These are phyloP conservation scores for Leccinum olivaceopallidum DNA, from an alignment of 768 basidiomycete genomes.

Conservation along the genomic window DNA sequence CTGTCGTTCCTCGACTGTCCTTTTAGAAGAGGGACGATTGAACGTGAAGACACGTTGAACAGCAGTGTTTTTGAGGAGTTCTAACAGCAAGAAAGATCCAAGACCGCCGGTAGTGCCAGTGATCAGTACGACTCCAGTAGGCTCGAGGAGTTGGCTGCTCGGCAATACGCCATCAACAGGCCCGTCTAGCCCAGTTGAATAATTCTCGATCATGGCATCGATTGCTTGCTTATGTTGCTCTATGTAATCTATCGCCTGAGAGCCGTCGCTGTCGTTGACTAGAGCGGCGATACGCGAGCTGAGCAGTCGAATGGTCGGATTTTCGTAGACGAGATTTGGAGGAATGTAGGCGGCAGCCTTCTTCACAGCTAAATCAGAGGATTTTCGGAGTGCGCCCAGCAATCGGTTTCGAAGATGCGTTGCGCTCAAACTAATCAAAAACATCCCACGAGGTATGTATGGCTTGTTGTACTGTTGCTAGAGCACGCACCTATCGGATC, in stretches of 20 bases:
- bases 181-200: constrained; percentile 24
- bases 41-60: too few relatives aligned
- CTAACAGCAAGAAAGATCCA: too few relatives aligned
- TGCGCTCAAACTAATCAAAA: constrained; percentile 26
- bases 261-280: not conserved
- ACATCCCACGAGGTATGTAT: too few relatives aligned
- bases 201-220: constrained; percentile 42
- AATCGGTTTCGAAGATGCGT: constrained; percentile 30
- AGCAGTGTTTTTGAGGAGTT: too few relatives aligned
- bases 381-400: constrained; percentile 29
- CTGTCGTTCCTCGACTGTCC: constrained; percentile 28
- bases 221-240: constrained; percentile 26
- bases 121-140: constrained; percentile 9
- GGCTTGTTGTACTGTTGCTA: not conserved
- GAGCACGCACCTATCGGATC: constrained; percentile 37
- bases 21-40: constrained; percentile 7
- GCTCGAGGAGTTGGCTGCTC: constrained; percentile 6
- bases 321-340: constrained; percentile 35
- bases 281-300: constrained; percentile 22
- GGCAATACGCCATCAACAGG: constrained; percentile 12
- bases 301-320: constrained; percentile 43
- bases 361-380: constrained; percentile 28
- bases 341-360: constrained; percentile 28
- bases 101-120: too few relatives aligned
- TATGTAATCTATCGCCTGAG: not conserved